Percentiles rank a stretch among this genome's conserved stretches.
Conservation (phyloP, 2,329 filamentous ascomycete species). For the Nemania sp. region DNA sequence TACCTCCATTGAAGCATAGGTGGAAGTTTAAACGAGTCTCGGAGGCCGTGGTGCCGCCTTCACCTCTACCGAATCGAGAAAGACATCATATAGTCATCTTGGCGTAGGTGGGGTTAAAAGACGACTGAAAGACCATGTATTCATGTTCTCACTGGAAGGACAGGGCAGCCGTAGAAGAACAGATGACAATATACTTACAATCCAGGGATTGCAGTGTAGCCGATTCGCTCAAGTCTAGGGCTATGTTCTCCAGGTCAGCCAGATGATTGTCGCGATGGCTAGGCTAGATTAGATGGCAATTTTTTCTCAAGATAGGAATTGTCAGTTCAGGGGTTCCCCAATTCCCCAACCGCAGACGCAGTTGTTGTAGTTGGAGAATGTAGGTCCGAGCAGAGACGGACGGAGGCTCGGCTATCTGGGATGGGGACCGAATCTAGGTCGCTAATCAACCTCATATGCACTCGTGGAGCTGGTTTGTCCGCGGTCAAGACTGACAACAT, state of each 20-base stretch:
- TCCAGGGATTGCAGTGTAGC: too few species aligned
- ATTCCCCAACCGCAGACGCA: slow-evolving; percentile 7
- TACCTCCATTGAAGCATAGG: too few species aligned
- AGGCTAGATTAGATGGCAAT: not conserved
- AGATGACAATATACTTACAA: too few species aligned
- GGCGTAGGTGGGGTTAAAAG: not conserved
- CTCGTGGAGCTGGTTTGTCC: slow-evolving; percentile 24
- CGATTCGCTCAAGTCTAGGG: too few species aligned
- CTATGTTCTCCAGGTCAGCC: too few species aligned
- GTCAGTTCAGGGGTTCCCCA: slow-evolving; percentile 17
- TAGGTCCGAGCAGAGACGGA: not conserved
- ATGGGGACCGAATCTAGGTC: not conserved
- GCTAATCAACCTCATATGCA: not conserved
- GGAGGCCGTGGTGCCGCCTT: slow-evolving; percentile 25
- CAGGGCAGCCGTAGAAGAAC: not conserved
- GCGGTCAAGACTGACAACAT: not conserved
- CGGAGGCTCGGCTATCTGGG: not conserved
- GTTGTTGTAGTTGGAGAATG: slow-evolving; percentile 20
- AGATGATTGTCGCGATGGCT: too few species aligned
- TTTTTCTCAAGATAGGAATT: not conserved
- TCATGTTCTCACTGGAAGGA: not conserved
- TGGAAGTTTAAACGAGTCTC: not conserved
- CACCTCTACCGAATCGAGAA: slow-evolving; percentile 25
- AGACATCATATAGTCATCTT: slow-evolving; percentile 6
- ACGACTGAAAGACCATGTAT: too few species aligned